Conservation (phyloP, 805 yeast genomes). For the Nakazawaea anatomiae region DNA sequence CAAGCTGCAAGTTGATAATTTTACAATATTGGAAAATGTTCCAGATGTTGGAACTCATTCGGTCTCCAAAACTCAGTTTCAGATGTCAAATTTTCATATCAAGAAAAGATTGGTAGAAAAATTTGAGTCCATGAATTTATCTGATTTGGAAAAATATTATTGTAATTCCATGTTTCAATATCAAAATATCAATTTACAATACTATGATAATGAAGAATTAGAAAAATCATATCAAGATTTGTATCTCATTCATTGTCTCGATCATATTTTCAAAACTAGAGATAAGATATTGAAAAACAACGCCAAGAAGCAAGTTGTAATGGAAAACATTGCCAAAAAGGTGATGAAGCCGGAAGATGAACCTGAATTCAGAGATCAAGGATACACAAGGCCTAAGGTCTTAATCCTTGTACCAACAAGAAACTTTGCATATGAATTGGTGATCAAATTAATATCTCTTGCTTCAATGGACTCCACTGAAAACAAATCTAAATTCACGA, state of each 20-base stretch:
- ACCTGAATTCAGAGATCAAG: conserved; percentile 82
- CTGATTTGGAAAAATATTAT: conserved; percentile 43
- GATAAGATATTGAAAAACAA: conserved; percentile 80
- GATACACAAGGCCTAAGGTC: conserved; percentile 90
- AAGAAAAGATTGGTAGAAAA: conserved; percentile 36
- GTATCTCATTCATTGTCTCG: conserved; percentile 66
- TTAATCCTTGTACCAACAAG: conserved; percentile 81
- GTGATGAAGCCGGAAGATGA: conserved; percentile 24
- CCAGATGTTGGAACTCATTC: conserved; percentile 10
- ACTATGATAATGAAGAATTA: conserved; percentile 39
- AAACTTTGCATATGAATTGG: conserved; percentile 64
- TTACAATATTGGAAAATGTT: conserved; percentile 5
- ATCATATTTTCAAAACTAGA: conserved; percentile 82
- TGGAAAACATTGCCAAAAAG: conserved; percentile 31
- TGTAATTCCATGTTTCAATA: conserved; percentile 67
- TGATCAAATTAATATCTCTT: conserved; percentile 52
- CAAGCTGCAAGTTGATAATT: conserved; percentile 5
- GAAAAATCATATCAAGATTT: conserved; percentile 44
- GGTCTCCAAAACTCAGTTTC: conserved; percentile 1
- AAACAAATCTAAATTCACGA: conserved; percentile 67
- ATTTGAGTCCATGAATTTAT: conserved; percentile 25
- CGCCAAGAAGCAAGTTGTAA: conserved; percentile 40
- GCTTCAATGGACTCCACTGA: conserved; percentile 74
- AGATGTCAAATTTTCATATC: conserved; percentile 30
- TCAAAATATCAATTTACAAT: conserved; percentile 59